Base-by-base conservation (phyloP, 495 filamentous ascomycete genomes). In the Xeromyces bisporus region DNA sequence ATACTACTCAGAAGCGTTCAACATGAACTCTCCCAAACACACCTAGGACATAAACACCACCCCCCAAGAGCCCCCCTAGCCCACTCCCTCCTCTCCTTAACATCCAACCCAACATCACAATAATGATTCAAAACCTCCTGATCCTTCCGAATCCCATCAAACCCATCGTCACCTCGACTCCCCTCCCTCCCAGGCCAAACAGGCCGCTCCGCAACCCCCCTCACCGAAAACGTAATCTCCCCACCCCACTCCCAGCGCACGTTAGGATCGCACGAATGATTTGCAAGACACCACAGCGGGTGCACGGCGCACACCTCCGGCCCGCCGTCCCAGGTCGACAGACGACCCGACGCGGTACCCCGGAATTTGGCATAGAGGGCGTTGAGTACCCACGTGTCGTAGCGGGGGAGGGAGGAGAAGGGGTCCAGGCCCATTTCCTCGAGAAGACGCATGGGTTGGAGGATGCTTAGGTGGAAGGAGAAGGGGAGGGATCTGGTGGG, bases 181-280 rank as follows among this genome's bases (percentile, higher is more conserved):
- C 28, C 24, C 7, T 20, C 8, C 36, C 34, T 41, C 31, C 50
- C 51, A 40, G 44, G 53, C 58, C 60, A 74, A 34, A 46, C 54
- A 27, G 61, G 61, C 26, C 55, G 53, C 37, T 71, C 58, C 10
- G 48, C 47, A 12, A 44, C 33, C 7, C 40, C 42, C 15, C 68
- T 42, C 3, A 55, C 65, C 26, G 55, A 47, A 43, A 93, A 77
- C 7, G 71, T 71, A 53, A 93, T 91, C 35, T 71, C 73, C 0
- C 81, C 84, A 13, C 77, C 77, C 78, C 86, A 96, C 43, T 91
- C 83, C 89, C 89, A 97, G 1, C 65, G 60, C 28, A 94, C 82
- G 55, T 92, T 93, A 7, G 89, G 89, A 49, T 91, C 73, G 51
- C 89, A 97, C 37, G 77, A 78, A 52, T 97, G 91, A 37, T 97